Evolutionary conservation across 2,329 filamentous ascomycete genomes (phyloP).

Genomic region (Leptographium wingfieldii): DNA sequence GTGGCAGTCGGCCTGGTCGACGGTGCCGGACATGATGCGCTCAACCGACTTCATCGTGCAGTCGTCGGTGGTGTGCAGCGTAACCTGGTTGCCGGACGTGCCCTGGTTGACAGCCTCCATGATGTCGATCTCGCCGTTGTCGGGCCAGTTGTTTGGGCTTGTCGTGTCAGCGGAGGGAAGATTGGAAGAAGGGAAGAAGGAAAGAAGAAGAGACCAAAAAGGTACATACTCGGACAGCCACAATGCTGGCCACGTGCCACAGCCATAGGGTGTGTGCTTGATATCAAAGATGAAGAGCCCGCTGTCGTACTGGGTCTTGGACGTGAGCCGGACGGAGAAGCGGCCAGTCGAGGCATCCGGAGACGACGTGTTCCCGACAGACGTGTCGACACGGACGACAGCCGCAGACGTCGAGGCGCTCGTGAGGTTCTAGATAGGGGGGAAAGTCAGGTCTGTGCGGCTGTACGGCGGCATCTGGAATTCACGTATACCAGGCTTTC

Average conservation of each 20-base stretch:
- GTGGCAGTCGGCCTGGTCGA: slow-evolving; percentile 33
- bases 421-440: slow-evolving; percentile 42
- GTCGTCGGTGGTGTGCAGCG: slow-evolving; percentile 40
- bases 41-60: slow-evolving; percentile 40
- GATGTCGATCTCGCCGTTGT: slow-evolving; percentile 32
- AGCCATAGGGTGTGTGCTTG: slow-evolving; percentile 49
- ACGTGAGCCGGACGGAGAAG: slow-evolving; percentile 50
- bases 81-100: slow-evolving; percentile 42
- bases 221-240: slow-evolving; percentile 45
- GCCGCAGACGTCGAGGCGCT: slow-evolving; percentile 41
- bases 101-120: slow-evolving; percentile 30
- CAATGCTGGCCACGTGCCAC: slow-evolving; percentile 52
- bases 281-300: slow-evolving; percentile 59
- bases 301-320: slow-evolving; percentile 44
- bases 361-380: slow-evolving; percentile 30
- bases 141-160: slow-evolving; percentile 43
- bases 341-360: slow-evolving; percentile 46
- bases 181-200: neutral
- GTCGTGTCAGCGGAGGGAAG: slow-evolving; percentile 2
- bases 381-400: slow-evolving; percentile 48
- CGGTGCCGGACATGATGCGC: slow-evolving; percentile 38
- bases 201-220: neutral
- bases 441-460: neutral
- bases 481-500: slow-evolving; percentile 24
- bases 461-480: neutral